Evolutionary conservation across 495 filamentous ascomycete species (phyloP), one percentile per base, ranked within the genome.

Genomic region (Amniculicola lignicola): DNA sequence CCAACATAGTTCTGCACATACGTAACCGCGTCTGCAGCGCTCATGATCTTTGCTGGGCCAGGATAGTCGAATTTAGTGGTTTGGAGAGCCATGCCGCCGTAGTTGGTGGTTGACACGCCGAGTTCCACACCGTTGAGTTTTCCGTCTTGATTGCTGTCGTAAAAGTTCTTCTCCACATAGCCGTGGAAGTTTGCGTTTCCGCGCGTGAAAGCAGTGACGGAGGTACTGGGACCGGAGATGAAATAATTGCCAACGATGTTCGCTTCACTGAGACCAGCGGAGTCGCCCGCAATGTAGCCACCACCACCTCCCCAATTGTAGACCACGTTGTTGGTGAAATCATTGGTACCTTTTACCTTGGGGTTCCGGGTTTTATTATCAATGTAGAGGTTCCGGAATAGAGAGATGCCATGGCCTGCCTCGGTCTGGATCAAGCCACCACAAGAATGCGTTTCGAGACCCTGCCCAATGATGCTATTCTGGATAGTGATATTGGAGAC

Each of bases 241-340:
- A 62, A 62, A 22, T 62, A 62, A 37, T 62, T 62, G 6, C 45
- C 45, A 7, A 56, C 22, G 24, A 62, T 53, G 27, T 62, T 57
- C 21, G 38, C 52, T 22, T 52, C 45, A 19, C 44, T 57, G 27
- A 37, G 6, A 3, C 18, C 59, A 14, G 36, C 46, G 4, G 16
- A 22, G 22, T 57, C 53, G 24, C 59, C 59, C 2, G 59, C 51
- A 25, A 57, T 62, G 23, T 62, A 62, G 19, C n/a, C 59, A 18
- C 52, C 59, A 15, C 53, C 52, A 4, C 51, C 51, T n/a, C 57
- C 57, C 57, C 53, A 62, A 25, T 62, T 62, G 37, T 62, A 62
- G n/a, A 62, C 59, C 5, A 62, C 59, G 33, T 57, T 57, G 25
- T 62, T 62, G 1, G 28, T 43, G 22, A 57, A 62, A 15, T 62